A percentile compares a stretch with the other conserved stretches of the same genome.
These are phyloP conservation scores for Chaetomidium leptoderma DNA, from an alignment of 495 filamentous ascomycete species.

Conservation along the genomic window DNA sequence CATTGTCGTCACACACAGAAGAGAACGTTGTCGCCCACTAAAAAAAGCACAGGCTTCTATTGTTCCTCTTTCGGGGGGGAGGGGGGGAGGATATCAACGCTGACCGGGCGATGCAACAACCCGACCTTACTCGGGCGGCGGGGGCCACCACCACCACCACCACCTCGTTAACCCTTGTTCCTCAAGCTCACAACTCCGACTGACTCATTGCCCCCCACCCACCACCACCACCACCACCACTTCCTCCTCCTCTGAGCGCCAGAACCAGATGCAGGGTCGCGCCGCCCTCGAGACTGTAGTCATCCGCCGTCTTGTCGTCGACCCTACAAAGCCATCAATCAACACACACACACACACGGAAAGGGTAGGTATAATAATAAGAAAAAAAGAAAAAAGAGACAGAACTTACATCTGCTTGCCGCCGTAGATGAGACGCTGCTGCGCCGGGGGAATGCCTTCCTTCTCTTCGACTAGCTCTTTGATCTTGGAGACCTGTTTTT, in stretches of 20 bases:
- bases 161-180: too few species aligned
- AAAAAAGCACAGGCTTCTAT: too few species aligned
- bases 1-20: too few species aligned
- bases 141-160: too few species aligned
- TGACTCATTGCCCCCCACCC: not conserved
- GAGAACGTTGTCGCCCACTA: too few species aligned
- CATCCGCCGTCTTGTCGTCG: constrained; percentile 81
- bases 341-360: too few species aligned
- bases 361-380: not conserved
- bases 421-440: constrained; percentile 92
- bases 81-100: too few species aligned
- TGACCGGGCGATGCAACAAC: too few species aligned
- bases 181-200: not conserved
- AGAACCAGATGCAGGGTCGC: constrained; percentile 93
- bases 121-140: too few species aligned
- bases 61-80: too few species aligned
- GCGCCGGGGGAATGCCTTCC: constrained; percentile 95
- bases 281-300: constrained; percentile 87
- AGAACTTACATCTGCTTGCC: constrained; percentile 89
- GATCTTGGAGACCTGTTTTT: constrained; percentile 74
- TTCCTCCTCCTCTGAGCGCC: constrained; percentile 73
- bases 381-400: not conserved
- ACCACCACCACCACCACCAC: not conserved
- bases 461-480: constrained; percentile 99
- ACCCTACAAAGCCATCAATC: constrained; percentile 51